phyloP scores from a whole-genome alignment of 306 rosid species.

The Ziziphus jujuba region DNA sequence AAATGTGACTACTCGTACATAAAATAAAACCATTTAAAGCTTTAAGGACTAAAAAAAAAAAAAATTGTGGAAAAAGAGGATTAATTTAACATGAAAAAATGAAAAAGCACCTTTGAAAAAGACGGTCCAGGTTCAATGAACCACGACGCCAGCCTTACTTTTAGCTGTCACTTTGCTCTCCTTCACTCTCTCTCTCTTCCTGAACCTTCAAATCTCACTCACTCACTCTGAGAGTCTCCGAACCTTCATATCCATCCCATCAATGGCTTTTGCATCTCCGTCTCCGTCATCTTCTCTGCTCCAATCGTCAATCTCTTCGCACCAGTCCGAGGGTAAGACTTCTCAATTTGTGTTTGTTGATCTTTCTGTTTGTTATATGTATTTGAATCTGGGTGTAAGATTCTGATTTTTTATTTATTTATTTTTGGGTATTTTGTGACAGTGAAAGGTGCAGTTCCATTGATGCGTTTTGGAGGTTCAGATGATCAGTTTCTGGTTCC shows the following conservation, averaged over 20 bases:
- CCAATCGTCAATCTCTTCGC: background rate
- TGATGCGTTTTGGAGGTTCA: background rate
- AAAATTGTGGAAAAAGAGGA: no score
- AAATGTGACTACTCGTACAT: no score
- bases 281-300: constrained; percentile 5
- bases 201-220: background rate
- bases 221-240: background rate
- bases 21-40: no score
- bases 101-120: background rate
- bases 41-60: no score
- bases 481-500: constrained; percentile 22
- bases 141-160: background rate
- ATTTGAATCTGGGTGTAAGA: background rate
- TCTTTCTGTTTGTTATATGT: background rate
- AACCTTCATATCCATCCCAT: background rate
- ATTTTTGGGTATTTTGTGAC: background rate
- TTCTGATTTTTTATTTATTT: background rate
- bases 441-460: background rate
- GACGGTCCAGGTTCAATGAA: constrained; percentile 4
- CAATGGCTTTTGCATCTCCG: constrained; percentile 16
- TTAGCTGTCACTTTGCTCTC: background rate
- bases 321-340: background rate
- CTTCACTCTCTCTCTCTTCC: background rate
- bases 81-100: no score
- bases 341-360: background rate